Percentiles rank a stretch among this genome's conserved stretches.
Conservation (phyloP, 495 filamentous ascomycete species). For the Podospora comata region DNA sequence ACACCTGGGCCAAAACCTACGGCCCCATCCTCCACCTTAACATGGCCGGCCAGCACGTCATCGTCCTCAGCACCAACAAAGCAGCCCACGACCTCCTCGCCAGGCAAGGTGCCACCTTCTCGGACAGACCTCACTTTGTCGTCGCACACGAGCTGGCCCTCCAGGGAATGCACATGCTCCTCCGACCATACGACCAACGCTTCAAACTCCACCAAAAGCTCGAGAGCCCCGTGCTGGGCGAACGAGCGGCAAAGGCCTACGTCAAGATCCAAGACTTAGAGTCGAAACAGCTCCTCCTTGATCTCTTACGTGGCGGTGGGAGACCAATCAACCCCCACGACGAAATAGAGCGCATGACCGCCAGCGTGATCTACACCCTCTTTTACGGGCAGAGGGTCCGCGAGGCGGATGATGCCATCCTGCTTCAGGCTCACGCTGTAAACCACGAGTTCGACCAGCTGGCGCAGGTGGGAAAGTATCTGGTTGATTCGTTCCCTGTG, state of each 20-base stretch:
- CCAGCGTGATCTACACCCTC: constrained; percentile 16
- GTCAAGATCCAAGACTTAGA: constrained; percentile 24
- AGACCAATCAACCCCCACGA: constrained; percentile 13
- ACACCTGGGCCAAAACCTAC: constrained; percentile 42
- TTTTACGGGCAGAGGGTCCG: constrained; percentile 13
- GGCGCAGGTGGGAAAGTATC: constrained; percentile 14
- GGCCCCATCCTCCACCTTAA: constrained; percentile 40
- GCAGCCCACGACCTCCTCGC: constrained; percentile 36
- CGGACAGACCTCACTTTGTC: constrained; percentile 23
- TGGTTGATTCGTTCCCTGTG: constrained; percentile 14
- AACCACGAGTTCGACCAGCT: constrained; percentile 17
- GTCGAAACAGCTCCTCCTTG: constrained; percentile 17
- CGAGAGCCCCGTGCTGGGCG: constrained; percentile 23
- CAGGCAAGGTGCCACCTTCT: constrained; percentile 26
- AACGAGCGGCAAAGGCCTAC: constrained; percentile 41
- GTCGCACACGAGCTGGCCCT: constrained; percentile 39
- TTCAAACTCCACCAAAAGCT: constrained; percentile 23
- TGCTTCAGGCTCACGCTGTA: constrained; percentile 13
- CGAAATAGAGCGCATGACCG: constrained; percentile 14
- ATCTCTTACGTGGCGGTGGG: constrained; percentile 13
- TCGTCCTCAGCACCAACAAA: constrained; percentile 31
- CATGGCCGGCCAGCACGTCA: constrained; percentile 27
- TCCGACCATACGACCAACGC: constrained; percentile 25
- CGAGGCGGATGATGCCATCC: constrained; percentile 3
- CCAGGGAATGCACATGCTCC: constrained; percentile 26